A percentile compares a stretch with the other conserved stretches of the same genome.
These are phyloP conservation scores for Russula earlei DNA, from an alignment of 768 basidiomycete species.

Conservation along the genomic window DNA sequence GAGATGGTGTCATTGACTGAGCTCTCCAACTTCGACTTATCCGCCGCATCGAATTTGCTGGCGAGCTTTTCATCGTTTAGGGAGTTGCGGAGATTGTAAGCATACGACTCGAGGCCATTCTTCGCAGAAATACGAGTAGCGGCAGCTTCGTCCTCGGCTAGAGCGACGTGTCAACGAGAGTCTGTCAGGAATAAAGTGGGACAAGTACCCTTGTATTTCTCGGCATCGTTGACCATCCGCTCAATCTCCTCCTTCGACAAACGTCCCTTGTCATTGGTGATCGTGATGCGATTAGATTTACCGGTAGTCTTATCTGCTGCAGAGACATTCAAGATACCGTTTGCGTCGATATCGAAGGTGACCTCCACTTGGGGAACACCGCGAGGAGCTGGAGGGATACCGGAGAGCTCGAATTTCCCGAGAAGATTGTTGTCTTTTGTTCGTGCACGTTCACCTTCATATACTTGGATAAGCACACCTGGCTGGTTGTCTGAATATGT, in stretches of 20 bases:
- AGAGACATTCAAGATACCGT: slow-evolving; percentile 93
- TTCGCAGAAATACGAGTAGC: slow-evolving; percentile 76
- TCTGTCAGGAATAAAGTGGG: not conserved
- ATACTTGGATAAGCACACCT: slow-evolving; percentile 96
- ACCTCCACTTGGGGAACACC: slow-evolving; percentile 98
- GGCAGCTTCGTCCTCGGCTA: slow-evolving; percentile 81
- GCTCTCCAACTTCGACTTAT: slow-evolving; percentile 76
- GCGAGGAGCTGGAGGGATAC: slow-evolving; percentile 93
- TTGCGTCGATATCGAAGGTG: slow-evolving; percentile 96
- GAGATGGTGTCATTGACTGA: slow-evolving; percentile 76
- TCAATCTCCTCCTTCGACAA: slow-evolving; percentile 97
- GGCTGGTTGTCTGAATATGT: slow-evolving; percentile 99
- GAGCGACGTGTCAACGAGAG: slow-evolving; percentile 12
- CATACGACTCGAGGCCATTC: slow-evolving; percentile 89
- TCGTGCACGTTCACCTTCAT: slow-evolving; percentile 95
- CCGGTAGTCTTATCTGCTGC: slow-evolving; percentile 95
- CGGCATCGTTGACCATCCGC: slow-evolving; percentile 92
- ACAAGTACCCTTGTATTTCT: slow-evolving; percentile 72
- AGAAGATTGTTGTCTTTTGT: slow-evolving; percentile 98
- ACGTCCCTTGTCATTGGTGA: slow-evolving; percentile 95
- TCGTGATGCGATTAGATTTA: slow-evolving; percentile 89
- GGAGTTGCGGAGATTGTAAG: slow-evolving; percentile 93
- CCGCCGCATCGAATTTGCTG: slow-evolving; percentile 76
- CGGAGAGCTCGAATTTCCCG: slow-evolving; percentile 96
- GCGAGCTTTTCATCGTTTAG: slow-evolving; percentile 77